phyloP scores from a whole-genome alignment of 2,329 filamentous ascomycete species.

The Claviceps monticola region DNA sequence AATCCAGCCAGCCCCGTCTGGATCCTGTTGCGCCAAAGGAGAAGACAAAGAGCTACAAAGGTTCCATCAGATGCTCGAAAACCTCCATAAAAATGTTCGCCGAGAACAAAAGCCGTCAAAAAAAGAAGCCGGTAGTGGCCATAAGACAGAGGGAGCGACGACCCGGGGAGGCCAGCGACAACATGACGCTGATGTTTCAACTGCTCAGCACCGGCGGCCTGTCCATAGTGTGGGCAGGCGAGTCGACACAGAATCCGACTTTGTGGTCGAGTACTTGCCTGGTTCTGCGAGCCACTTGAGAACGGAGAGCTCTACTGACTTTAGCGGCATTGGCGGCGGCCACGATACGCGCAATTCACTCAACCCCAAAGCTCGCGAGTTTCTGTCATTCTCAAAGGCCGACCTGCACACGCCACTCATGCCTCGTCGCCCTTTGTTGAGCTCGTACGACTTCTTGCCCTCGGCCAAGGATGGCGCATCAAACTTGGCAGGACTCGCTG shows the following conservation, averaged over 20 bases:
- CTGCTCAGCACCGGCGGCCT: background rate
- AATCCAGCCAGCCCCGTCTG: background rate
- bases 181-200: background rate
- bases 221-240: conserved; percentile 3
- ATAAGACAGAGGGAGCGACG: no score
- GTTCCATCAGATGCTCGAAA: conserved; percentile 16
- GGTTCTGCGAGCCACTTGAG: background rate
- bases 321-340: background rate
- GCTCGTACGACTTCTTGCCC: background rate
- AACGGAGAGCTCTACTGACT: background rate
- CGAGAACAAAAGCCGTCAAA: conserved; percentile 1
- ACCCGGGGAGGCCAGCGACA: background rate
- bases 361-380: conserved; percentile 11
- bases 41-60: conserved; percentile 2
- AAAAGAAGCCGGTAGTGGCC: background rate
- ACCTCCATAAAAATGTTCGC: conserved; percentile 9
- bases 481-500: background rate
- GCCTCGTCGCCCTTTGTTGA: background rate
- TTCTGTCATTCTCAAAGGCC: conserved; percentile 5
- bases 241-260: conserved; percentile 8
- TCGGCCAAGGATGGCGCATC: background rate
- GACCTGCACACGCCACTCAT: background rate
- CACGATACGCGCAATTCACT: conserved; percentile 3
- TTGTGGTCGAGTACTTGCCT: conserved; percentile 3
- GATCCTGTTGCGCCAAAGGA: background rate